Evolutionary conservation across 352 stramenopile genomes (phyloP).

Genomic region (Aphanomyces invadans): DNA sequence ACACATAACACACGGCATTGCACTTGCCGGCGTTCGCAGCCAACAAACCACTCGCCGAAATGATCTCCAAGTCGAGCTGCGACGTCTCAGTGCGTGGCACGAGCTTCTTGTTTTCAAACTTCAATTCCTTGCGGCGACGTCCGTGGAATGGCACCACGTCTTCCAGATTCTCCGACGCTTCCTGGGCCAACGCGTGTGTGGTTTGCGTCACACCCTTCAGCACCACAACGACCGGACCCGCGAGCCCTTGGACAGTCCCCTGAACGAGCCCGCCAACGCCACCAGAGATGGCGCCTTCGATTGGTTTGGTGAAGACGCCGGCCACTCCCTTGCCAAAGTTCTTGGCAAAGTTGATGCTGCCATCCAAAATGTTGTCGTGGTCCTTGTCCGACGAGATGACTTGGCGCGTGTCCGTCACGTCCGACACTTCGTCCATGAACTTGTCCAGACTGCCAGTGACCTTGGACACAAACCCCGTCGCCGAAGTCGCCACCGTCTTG

Average conservation of each 20-base stretch:
- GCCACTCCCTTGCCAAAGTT: constrained; percentile 77
- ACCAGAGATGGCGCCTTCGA: constrained; percentile 70
- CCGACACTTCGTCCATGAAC: constrained; percentile 71
- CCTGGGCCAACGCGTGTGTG: constrained; percentile 64
- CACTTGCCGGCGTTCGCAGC: constrained; percentile 57
- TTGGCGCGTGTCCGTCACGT: constrained; percentile 18
- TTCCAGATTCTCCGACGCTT: constrained; percentile 71
- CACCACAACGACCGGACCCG: constrained; percentile 70
- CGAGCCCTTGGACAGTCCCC: constrained; percentile 68
- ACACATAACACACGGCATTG: constrained; percentile 67
- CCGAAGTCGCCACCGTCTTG: constrained; percentile 76
- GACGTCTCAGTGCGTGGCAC: constrained; percentile 58
- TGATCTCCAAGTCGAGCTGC: constrained; percentile 52
- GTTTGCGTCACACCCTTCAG: constrained; percentile 81
- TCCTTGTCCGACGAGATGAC: constrained; percentile 12
- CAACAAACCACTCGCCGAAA: constrained; percentile 61
- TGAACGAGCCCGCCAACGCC: constrained; percentile 69
- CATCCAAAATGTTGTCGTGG: constrained; percentile 29
- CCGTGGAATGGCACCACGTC: constrained; percentile 72
- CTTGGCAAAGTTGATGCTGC: constrained; percentile 77
- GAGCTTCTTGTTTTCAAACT: constrained; percentile 54
- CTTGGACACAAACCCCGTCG: constrained; percentile 66
- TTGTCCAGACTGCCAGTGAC: constrained; percentile 81
- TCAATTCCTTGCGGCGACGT: constrained; percentile 57
- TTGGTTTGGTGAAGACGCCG: constrained; percentile 81